These are phyloP conservation scores for Sporopachydermia cereana DNA, from an alignment of 1,139 yeast genomes.

Conservation along the genomic window DNA sequence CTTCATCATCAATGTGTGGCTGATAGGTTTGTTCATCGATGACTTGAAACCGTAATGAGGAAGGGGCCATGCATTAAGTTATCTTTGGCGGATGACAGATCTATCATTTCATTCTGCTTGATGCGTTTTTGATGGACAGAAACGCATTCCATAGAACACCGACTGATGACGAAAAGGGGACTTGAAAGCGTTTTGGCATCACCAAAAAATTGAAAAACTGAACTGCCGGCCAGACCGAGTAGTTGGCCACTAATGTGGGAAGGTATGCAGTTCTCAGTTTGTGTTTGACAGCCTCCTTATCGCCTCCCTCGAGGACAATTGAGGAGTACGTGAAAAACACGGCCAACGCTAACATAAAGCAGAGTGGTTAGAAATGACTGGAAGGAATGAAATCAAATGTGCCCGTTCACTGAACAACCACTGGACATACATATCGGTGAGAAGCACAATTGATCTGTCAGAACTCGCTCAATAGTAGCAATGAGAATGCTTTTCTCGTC, in stretches of 20 bases:
- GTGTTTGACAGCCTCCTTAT: conserved; percentile 45
- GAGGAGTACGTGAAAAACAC: conserved; percentile 80
- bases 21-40: conserved; percentile 45
- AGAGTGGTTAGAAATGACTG: too few relatives aligned
- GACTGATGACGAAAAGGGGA: conserved; percentile 84
- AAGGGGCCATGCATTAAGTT: neutral
- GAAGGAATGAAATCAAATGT: neutral
- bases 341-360: conserved; percentile 39
- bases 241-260: conserved; percentile 67
- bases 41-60: conserved; percentile 23
- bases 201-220: conserved; percentile 80
- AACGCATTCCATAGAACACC: conserved; percentile 91
- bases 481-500: conserved; percentile 67
- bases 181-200: conserved; percentile 72
- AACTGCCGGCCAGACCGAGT: conserved; percentile 89
- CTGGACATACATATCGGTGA: conserved; percentile 49
- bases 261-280: conserved; percentile 60
- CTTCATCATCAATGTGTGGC: conserved; percentile 56
- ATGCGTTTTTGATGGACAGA: conserved; percentile 59
- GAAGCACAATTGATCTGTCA: conserved; percentile 81
- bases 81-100: neutral
- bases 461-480: conserved; percentile 72
- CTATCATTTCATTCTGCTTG: conserved; percentile 6
- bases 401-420: neutral
- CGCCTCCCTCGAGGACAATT: conserved; percentile 66